Base-by-base conservation (phyloP, 768 basidiomycete genomes). In the Rhizopogon rudus region DNA sequence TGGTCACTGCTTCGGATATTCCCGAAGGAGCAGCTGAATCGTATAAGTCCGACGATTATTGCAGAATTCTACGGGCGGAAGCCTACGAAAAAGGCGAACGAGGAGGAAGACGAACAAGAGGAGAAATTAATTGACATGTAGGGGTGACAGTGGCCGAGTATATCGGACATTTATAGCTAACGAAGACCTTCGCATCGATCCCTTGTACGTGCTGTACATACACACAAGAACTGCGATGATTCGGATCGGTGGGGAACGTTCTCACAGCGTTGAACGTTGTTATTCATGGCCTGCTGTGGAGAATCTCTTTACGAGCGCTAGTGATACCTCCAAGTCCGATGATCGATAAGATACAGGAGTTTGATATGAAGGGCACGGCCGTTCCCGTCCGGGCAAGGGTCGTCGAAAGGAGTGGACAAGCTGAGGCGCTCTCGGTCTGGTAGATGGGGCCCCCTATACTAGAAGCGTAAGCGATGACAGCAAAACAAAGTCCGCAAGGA, bases 11-110 rank as follows among this genome's bases (percentile, higher is more conserved):
- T 99, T 62, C 88, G 97, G 62, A 96, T 96, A 69, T 99, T 98
- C 91, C 97, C 97, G 57, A 94, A 95, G 73, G 96, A 98, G 75
- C 91, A 93, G 72, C 81, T 98, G 61, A 98, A 98, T 78, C 91
- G 95, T 66, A 95, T 98, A 78, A 93, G 86, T 69, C 94, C 94
- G 65, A 93, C 93, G 85, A 95, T 97, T 67, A 87, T 97, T 65
- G 82, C 82, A 58, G 94, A 97, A 73, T 97, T 88, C 71, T 97
- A 97, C 66, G 87, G 81, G 44, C 87, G 93, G 65, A 94, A 95
- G 76, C 70, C 82, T 40, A 80, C 77, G 50, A 87, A 81, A 79
- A 87, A 81, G 76, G 78, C 71, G 64, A 76, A 72, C 43, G 74
- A 69, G 56, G 74, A 78, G 61, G 78, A 71, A 53, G 66, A 63